phyloP scores from a whole-genome alignment of 306 rosid genomes.

The Vicia villosa region DNA sequence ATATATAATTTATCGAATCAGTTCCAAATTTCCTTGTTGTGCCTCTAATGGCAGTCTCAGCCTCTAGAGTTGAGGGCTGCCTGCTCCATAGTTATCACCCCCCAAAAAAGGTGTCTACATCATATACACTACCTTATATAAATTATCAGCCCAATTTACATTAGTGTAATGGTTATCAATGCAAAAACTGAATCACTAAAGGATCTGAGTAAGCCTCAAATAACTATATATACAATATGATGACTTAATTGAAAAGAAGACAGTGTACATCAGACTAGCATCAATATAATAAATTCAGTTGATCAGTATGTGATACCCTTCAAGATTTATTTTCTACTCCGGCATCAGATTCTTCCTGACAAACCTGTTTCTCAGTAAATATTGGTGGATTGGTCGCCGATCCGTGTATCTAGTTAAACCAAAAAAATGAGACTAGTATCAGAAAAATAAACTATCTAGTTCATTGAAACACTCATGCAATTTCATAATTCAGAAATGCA shows the following conservation, averaged over 20 bases:
- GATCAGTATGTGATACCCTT: slow-evolving; percentile 26
- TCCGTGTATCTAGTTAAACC: slow-evolving; percentile 45
- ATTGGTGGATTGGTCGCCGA: slow-evolving; percentile 49
- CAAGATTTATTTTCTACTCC: slow-evolving; percentile 33
- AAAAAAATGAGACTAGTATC: slow-evolving; percentile 38
- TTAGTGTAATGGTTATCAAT: slow-evolving; percentile 1
- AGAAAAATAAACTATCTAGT: neutral
- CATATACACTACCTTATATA: slow-evolving; percentile 13
- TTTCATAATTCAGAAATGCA: slow-evolving; percentile 32
- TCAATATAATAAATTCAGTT: slow-evolving; percentile 18
- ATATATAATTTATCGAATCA: too few species aligned
- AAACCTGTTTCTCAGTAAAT: slow-evolving; percentile 52
- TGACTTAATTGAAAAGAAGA: slow-evolving; percentile 8
- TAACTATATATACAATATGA: slow-evolving; percentile 17
- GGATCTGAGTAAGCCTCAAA: slow-evolving; percentile 38
- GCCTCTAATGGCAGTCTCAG: too few species aligned
- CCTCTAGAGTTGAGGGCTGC: too few species aligned
- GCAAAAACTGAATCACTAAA: slow-evolving; percentile 30
- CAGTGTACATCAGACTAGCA: slow-evolving; percentile 22
- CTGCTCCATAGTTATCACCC: too few species aligned
- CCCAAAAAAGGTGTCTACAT: neutral
- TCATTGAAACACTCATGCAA: slow-evolving; percentile 24
- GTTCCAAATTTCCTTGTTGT: too few species aligned
- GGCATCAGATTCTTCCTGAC: slow-evolving; percentile 49
- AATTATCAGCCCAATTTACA: slow-evolving; percentile 33